A percentile compares a stretch with the other conserved stretches of the same genome.
phyloP scores from a whole-genome alignment of 1,284 basidiomycete species.

The Boletellus deceptivus region DNA sequence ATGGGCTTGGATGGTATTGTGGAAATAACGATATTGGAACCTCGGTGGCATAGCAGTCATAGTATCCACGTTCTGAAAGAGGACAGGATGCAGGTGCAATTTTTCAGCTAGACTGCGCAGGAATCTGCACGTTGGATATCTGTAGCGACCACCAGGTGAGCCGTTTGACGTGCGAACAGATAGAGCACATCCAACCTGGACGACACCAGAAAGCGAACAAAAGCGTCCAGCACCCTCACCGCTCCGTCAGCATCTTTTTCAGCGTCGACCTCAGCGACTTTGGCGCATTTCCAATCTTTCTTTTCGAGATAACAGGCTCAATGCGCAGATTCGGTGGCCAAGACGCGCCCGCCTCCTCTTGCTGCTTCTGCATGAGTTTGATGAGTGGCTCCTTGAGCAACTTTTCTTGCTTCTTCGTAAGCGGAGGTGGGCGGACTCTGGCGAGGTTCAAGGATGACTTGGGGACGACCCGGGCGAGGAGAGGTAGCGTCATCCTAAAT shows the following conservation, averaged over 20 bases:
- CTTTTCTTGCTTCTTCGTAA: conserved; percentile 33
- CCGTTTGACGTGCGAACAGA: background rate
- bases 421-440: conserved; percentile 26
- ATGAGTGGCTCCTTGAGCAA: conserved; percentile 35
- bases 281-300: conserved; percentile 37
- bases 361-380: conserved; percentile 40
- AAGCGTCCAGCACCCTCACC: conserved; percentile 10
- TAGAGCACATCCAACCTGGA: conserved; percentile 4
- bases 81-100: background rate
- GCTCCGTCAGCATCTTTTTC: conserved; percentile 41
- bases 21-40: background rate
- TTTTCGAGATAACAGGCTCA: conserved; percentile 39
- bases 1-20: background rate
- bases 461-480: conserved; percentile 43
- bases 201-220: background rate
- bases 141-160: conserved; percentile 2
- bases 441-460: conserved; percentile 32
- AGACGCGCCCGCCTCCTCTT: conserved; percentile 35
- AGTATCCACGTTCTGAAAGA: background rate
- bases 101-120: background rate
- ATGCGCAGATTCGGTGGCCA: conserved; percentile 47
- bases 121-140: conserved; percentile 1
- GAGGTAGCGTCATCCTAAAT: conserved; percentile 13
- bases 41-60: background rate
- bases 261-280: conserved; percentile 36